phyloP scores from a whole-genome alignment of 352 stramenopile species.

The Globisporangium canariense region DNA sequence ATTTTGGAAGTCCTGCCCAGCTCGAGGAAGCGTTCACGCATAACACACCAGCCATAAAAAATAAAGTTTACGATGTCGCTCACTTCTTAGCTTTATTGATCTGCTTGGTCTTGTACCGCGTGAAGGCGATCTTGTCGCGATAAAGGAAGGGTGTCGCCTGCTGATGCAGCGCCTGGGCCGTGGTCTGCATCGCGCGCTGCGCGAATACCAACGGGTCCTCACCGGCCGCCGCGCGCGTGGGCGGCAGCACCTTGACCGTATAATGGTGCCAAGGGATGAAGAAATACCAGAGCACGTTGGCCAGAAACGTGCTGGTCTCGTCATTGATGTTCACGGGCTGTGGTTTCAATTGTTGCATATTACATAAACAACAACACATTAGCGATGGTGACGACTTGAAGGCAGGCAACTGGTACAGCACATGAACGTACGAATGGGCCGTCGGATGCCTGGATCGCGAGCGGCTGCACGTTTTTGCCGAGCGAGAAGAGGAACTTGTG shows the following conservation, averaged over 20 bases:
- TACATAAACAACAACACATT: neutral
- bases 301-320: conserved; percentile 69
- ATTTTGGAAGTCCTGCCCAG: no score
- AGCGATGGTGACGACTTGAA: no score
- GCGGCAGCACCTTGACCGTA: conserved; percentile 49
- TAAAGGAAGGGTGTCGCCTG: conserved; percentile 68
- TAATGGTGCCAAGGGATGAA: conserved; percentile 74
- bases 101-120: conserved; percentile 50
- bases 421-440: conserved; percentile 52
- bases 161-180: conserved; percentile 41
- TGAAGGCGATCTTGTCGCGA: conserved; percentile 67
- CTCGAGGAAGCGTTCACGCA: no score
- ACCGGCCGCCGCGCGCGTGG: conserved; percentile 25
- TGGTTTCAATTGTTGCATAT: neutral
- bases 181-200: conserved; percentile 63
- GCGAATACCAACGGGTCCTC: conserved; percentile 53
- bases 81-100: conserved; percentile 49
- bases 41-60: neutral
- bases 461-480: conserved; percentile 53
- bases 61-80: neutral
- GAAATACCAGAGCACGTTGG: conserved; percentile 73
- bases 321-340: conserved; percentile 78
- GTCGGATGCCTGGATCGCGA: conserved; percentile 58
- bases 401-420: no score
- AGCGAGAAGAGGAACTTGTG: conserved; percentile 81